Evolutionary conservation across 164 flowering plant genomes (phyloP), one percentile per base, ranked within the genome.

Genomic region (Warburgia ugandensis): DNA sequence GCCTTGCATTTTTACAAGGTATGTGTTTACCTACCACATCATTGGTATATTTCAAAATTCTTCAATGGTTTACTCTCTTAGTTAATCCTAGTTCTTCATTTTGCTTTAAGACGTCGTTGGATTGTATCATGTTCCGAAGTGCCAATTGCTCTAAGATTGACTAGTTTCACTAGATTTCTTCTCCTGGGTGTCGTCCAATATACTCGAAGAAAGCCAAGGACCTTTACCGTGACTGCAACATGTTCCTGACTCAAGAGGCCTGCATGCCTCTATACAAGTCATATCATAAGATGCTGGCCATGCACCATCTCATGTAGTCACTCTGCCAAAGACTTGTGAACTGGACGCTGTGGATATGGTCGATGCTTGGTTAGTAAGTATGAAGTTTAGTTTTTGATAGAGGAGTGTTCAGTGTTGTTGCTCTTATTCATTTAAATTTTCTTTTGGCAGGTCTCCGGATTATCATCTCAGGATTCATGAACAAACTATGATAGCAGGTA

Each of bases 131-230:
- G 80, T 70, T 50, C 61, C 0, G 85, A 81, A 52, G 95, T 82
- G 3, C 97, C 96, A 0, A 77, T 94, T 56, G 96, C 97, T 0
- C 63, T 89, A 58, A 69, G 99, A 58, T 67, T 83, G 82, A 80
- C 90, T 0, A 88, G 82, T n/a, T n/a, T n/a, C n/a, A n/a, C n/a
- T n/a, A n/a, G n/a, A 14, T 83, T 81, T 68, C 94, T 94, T 60
- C 71, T 94, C 20, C 46, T 89, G 55, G 97, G 99, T n/a, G 87
- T 94, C 52, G 97, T 84, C 49, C 72, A 38, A 89, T 94, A 57
- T 86, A 86, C 52, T 78, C 97, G 2, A 89, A 75, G 80, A 77
- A 94, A 67, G 90, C 83, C 29, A 94, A 84, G 8, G 84, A 81
- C 59, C 65, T 89, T 9, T 62, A 41, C 50, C 72, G 79, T 6